Conservation (phyloP, 306 rosid genomes). For the Ormosia semicastrata region DNA sequence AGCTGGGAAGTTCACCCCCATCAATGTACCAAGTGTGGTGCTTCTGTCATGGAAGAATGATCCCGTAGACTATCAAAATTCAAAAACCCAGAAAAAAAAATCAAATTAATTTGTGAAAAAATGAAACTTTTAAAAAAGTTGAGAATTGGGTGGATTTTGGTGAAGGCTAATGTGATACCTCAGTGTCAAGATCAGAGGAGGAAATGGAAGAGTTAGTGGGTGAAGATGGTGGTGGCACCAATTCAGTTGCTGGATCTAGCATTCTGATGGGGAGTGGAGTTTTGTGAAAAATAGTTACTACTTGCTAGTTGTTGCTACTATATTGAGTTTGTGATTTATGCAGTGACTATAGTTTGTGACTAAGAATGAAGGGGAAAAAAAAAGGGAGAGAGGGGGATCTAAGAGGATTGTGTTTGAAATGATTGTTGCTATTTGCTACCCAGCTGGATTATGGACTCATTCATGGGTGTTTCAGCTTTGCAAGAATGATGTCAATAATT, state of each 20-base stretch:
- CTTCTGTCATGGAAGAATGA: slow-evolving; percentile 93
- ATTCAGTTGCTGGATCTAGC: slow-evolving; percentile 67
- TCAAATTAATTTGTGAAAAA: not conserved
- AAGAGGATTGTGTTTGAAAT: slow-evolving; percentile 8
- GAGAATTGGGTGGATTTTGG: not conserved
- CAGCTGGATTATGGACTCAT: slow-evolving; percentile 1
- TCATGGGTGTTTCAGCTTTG: not conserved
- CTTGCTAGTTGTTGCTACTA: not conserved
- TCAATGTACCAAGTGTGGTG: slow-evolving; percentile 80
- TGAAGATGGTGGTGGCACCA: slow-evolving; percentile 79
- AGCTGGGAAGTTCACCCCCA: slow-evolving; percentile 87
- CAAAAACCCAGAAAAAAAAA: not conserved
- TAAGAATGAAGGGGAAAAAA: not conserved
- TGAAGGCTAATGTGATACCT: slow-evolving; percentile 17
- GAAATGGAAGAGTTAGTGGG: slow-evolving; percentile 87
- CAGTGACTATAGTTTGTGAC: not conserved
- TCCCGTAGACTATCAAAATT: slow-evolving; percentile 66
- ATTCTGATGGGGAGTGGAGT: slow-evolving; percentile 1
- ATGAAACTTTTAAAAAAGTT: not conserved
- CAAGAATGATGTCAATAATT: not conserved
- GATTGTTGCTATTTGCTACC: not conserved
- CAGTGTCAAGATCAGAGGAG: slow-evolving; percentile 95
- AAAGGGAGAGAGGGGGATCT: not conserved
- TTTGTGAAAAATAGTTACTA: not conserved
- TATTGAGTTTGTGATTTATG: not conserved